Base-by-base conservation (phyloP, 2,329 filamentous ascomycete species). In the Dothidotthia symphoricarpi region DNA sequence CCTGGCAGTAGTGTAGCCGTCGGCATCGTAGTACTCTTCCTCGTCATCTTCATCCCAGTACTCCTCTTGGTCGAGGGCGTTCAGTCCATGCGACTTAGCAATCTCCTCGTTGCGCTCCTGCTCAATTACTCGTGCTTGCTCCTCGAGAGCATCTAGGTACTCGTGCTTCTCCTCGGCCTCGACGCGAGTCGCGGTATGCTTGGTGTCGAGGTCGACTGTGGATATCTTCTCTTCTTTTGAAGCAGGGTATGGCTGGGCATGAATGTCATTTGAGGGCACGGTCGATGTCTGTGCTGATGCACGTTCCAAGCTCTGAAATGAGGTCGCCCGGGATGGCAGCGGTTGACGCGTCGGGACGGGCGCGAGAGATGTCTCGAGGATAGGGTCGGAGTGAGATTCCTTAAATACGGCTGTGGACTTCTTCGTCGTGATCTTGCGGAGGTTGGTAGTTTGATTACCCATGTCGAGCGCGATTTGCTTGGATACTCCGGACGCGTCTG, bases 31-130 rank as follows among this genome's bases (percentile, higher is more conserved):
- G 47, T 89, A 87, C 27, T 86, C 85, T 16, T 91, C 84, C 12
- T 86, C 84, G 13, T 89, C 86, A 12, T 82, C 77, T 16, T 75
- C 63, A 12, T 87, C 83, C 83, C 83, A 88, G 54, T 83, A 86
- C 61, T 89, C 85, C 52, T 88, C 84, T 0, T 75, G 68, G 49
- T 83, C 81, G 6, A 57, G 51, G 16, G 36, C 41, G 13, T 34
- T 36, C n/a, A 50, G 29, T 11, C 28, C 40, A 12, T 47, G 43
- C 3, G 52, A 25, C 43, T 68, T 56, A 28, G 61, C 58, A 22
- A 67, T 41, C 36, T 66, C 60, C 1, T 65, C 63, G 39, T 64
- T 63, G 35, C 61, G 60, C 25, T 66, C 63, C 28, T 61, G 57
- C 34, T 69, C 66, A 6, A 64, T 43, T 12, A 53, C 57, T 37